phyloP scores from a whole-genome alignment of 805 yeast species.

The Candida multigemmis region DNA sequence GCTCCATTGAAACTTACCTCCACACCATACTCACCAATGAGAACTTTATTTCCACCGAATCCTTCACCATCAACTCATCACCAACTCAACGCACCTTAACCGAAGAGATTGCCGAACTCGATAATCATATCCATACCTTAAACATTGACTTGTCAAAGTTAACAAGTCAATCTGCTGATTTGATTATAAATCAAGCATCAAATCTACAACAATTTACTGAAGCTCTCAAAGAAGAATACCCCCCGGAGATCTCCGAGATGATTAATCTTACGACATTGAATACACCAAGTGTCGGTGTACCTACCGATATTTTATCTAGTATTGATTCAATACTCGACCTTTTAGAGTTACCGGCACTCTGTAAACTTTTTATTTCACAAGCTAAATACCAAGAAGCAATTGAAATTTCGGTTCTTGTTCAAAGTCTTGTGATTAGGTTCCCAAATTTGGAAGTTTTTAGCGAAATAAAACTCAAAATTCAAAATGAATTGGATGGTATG shows the following conservation, averaged over 20 bases:
- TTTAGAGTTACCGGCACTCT: slow-evolving; percentile 74
- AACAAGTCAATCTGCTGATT: slow-evolving; percentile 33
- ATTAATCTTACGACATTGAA: slow-evolving; percentile 4
- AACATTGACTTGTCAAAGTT: slow-evolving; percentile 37
- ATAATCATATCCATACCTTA: slow-evolving; percentile 40
- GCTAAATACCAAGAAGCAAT: slow-evolving; percentile 88
- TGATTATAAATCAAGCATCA: slow-evolving; percentile 32
- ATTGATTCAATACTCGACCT: slow-evolving; percentile 69
- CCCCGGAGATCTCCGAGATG: slow-evolving; percentile 7
- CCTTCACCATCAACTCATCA: slow-evolving; percentile 28
- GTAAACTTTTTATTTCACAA: slow-evolving; percentile 73
- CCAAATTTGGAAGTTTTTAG: slow-evolving; percentile 48
- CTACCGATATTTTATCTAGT: slow-evolving; percentile 36
- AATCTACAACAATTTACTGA: slow-evolving; percentile 23
- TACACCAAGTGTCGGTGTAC: slow-evolving; percentile 1
- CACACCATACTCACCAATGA: slow-evolving; percentile 46
- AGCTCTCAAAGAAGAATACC: slow-evolving; percentile 11
- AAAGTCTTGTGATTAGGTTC: slow-evolving; percentile 61
- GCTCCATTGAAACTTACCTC: no score
- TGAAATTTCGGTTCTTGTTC: slow-evolving; percentile 68
- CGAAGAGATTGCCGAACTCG: slow-evolving; percentile 70
- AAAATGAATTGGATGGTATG: slow-evolving; percentile 54
- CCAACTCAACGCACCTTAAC: slow-evolving; percentile 30
- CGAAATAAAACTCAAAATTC: slow-evolving; percentile 42
- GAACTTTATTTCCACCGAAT: slow-evolving; percentile 35